Percentiles rank a stretch among this genome's conserved stretches.
Conservation (phyloP, 1,139 yeast species). For the Yamadazyma aaseri region DNA sequence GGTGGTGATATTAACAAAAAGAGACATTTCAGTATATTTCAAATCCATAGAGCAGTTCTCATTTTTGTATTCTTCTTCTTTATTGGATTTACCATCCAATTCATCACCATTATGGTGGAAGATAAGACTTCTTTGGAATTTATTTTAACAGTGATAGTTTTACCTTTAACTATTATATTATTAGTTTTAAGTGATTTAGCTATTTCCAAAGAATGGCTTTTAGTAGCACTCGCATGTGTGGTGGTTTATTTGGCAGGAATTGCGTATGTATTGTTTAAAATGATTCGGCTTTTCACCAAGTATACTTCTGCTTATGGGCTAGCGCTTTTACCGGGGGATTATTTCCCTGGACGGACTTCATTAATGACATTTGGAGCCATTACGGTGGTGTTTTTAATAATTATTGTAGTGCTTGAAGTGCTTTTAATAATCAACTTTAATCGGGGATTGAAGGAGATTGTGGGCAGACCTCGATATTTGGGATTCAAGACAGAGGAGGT, state of each 20-base stretch:
- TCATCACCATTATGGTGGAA: conserved; percentile 46
- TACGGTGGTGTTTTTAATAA: conserved; percentile 38
- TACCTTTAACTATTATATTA: conserved; percentile 46
- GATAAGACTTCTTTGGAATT: conserved; percentile 45
- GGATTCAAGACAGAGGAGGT: conserved; percentile 14
- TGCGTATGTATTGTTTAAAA: conserved; percentile 52
- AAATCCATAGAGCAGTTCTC: conserved; percentile 41
- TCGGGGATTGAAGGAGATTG: conserved; percentile 37
- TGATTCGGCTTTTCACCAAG: conserved; percentile 48
- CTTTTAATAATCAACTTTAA: conserved; percentile 37
- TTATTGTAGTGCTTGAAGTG: conserved; percentile 38
- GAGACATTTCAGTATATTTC: conserved; percentile 40
- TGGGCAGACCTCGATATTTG: conserved; percentile 17
- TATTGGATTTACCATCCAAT: conserved; percentile 54
- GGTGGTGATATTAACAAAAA: conserved; percentile 50
- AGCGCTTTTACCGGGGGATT: conserved; percentile 28
- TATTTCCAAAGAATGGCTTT: conserved; percentile 35
- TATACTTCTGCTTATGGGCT: conserved; percentile 29
- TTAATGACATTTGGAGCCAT: conserved; percentile 48
- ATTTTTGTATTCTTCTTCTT: conserved; percentile 51
- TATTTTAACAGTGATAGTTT: conserved; percentile 47
- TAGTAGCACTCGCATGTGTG: conserved; percentile 30
- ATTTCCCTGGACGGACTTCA: conserved; percentile 50
- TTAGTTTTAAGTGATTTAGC: conserved; percentile 39
- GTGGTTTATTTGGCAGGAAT: conserved; percentile 39